Base-by-base conservation (phyloP, 2,329 filamentous ascomycete genomes). In the Scedosporium apiospermum region DNA sequence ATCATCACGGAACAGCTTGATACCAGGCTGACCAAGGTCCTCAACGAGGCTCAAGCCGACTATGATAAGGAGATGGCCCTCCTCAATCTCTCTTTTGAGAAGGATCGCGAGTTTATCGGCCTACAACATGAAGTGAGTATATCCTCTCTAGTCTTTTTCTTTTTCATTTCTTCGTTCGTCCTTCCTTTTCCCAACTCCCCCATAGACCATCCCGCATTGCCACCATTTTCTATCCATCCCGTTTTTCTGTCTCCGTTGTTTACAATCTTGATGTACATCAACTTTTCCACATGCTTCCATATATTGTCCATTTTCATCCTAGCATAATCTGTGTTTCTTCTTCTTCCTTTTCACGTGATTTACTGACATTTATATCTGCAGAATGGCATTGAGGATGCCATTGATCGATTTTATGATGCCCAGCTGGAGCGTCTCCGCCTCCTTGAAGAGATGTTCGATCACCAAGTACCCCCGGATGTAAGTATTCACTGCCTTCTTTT, bases 1-100 rank as follows among this genome's bases (percentile, higher is more conserved):
- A 71, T 75, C 18, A 74, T 88, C 62, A 77, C 80, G 67, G 70
- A 74, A 3, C 76, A 83, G 64, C 77, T 91, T 12, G 74, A 82
- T 63, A 67, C 75, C 38, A 76, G 77, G 51, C 75, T 79, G 51
- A 65, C 69, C 12, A 67, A 71, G 21, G 60, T 58, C 23, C 44
- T 30, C 18, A 27, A 21, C 23, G 7, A 44, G 1, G 51, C 51
- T 16, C 26, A 66, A 30, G 67, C 69, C 60, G 65, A 74, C 14
- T 63, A 58, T 27, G 42, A 62, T 34, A 62, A 55, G 30, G 61
- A 64, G 42, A 21, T 68, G 42, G 63, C 66, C 18, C 66, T 68
- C 12, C n/a, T 53, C 49, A 26, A 53, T 55, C 58, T 65, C 58
- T 58, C 68, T 23, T 61, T 65, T 58, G 63, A 66, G 58, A 55